These are phyloP conservation scores for Pyrus communis DNA, from an alignment of 306 rosid species.

Conservation along the genomic window DNA sequence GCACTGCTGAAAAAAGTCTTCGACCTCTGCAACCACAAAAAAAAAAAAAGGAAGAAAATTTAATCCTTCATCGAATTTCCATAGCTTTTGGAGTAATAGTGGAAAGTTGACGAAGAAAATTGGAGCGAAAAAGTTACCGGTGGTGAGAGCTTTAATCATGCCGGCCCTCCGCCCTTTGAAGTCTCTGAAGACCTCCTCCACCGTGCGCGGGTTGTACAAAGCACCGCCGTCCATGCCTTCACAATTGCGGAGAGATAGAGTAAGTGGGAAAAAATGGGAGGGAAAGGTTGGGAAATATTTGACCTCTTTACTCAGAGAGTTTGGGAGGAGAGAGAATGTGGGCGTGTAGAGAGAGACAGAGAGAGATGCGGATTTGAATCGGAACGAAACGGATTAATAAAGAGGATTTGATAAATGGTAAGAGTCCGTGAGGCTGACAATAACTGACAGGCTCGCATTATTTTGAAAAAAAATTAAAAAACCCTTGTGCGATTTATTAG, in stretches of 20 bases:
- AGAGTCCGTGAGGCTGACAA: slow-evolving; percentile 24
- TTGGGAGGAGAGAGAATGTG: background rate
- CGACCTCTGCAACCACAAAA: slow-evolving; percentile 30
- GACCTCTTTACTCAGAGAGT: slow-evolving; percentile 15
- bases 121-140: slow-evolving; percentile 22
- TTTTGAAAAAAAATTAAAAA: background rate
- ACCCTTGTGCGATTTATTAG: background rate
- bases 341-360: background rate
- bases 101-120: background rate
- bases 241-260: background rate
- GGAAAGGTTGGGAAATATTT: slow-evolving; percentile 40
- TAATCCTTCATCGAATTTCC: background rate
- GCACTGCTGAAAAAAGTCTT: slow-evolving; percentile 52
- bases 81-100: background rate
- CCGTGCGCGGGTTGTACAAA: slow-evolving; percentile 42
- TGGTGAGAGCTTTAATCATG: slow-evolving; percentile 62
- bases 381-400: slow-evolving; percentile 20
- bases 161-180: slow-evolving; percentile 60
- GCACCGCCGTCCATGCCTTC: slow-evolving; percentile 37
- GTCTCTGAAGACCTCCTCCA: slow-evolving; percentile 56
- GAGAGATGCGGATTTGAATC: slow-evolving; percentile 43
- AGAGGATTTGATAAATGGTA: slow-evolving; percentile 26
- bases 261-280: slow-evolving; percentile 27
- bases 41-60: background rate
- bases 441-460: slow-evolving; percentile 1